Percentiles rank a stretch among this genome's conserved stretches.
phyloP scores from a whole-genome alignment of 1,284 basidiomycete genomes.

The Ganoderma multipileum region DNA sequence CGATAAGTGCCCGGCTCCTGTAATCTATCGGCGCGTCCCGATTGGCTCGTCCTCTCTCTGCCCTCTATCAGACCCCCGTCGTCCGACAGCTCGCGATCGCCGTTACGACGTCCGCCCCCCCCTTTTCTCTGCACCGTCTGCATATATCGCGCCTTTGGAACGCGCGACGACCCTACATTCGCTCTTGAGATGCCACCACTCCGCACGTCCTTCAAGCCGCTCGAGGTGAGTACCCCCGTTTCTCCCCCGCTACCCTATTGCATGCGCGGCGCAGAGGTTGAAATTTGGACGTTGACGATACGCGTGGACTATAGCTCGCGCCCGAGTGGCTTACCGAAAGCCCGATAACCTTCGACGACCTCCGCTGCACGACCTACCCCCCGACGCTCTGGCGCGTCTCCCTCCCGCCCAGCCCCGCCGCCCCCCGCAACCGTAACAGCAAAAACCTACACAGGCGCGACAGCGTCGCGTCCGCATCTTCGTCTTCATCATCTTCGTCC shows the following conservation, averaged over 20 bases:
- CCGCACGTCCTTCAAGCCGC: slow-evolving; percentile 10
- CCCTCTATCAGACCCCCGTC: not conserved
- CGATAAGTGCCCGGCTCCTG: not conserved
- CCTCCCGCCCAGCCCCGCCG: slow-evolving; percentile 13
- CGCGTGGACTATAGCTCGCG: slow-evolving; percentile 12
- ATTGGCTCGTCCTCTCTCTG: not conserved
- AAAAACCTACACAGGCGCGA: slow-evolving; percentile 8
- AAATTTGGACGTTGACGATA: too few species aligned
- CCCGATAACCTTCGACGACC: slow-evolving; percentile 30
- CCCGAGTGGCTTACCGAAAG: slow-evolving; percentile 31
- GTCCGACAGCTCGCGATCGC: not conserved
- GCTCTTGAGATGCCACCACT: not conserved
- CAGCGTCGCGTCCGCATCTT: slow-evolving; percentile 13
- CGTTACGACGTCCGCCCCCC: not conserved
- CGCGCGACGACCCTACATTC: not conserved
- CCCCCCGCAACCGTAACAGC: not conserved
- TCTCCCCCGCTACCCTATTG: not conserved
- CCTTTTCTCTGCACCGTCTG: not conserved
- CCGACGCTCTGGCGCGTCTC: slow-evolving; percentile 32
- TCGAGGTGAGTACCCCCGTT: slow-evolving; percentile 19
- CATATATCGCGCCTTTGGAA: not conserved
- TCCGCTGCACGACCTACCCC: slow-evolving; percentile 24
- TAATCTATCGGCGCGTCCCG: not conserved
- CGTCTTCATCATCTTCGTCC: not conserved
- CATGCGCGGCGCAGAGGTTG: not conserved